Conservation (phyloP, 1,284 basidiomycete species). For the Leucocoprinus gongylophorus region DNA sequence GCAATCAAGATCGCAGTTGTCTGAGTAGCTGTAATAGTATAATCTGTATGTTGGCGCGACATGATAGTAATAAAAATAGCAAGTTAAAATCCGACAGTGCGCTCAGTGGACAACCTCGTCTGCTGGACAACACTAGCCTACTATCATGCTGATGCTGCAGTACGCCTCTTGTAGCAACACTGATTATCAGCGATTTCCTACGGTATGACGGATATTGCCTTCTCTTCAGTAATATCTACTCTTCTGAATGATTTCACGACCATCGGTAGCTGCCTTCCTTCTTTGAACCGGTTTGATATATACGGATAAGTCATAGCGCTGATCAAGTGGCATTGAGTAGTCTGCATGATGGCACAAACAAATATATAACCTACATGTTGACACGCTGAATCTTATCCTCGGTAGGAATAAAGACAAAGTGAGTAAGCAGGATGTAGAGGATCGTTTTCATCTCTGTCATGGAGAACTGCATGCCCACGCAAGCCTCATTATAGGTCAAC, state of each 20-base stretch:
- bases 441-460: constrained; percentile 76
- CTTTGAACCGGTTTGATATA: constrained; percentile 47
- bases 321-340: neutral
- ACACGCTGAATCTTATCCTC: constrained; percentile 53
- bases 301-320: constrained; percentile 72
- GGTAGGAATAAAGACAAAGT: constrained; percentile 54
- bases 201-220: neutral
- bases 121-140: no score
- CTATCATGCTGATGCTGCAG: no score
- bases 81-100: no score
- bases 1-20: no score
- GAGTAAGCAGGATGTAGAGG: constrained; percentile 58
- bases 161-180: no score
- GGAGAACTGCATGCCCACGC: constrained; percentile 72
- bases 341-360: constrained; percentile 5
- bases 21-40: no score
- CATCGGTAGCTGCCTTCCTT: constrained; percentile 66
- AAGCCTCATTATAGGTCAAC: constrained; percentile 49
- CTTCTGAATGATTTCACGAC: constrained; percentile 30
- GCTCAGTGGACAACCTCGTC: no score
- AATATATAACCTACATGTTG: constrained; percentile 55
- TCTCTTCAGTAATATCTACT: neutral
- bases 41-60: no score
- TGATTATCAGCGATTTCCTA: neutral
- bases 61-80: no score